Evolutionary conservation across 2,329 filamentous ascomycete species (phyloP).

Genomic region (Colletotrichum sp.): DNA sequence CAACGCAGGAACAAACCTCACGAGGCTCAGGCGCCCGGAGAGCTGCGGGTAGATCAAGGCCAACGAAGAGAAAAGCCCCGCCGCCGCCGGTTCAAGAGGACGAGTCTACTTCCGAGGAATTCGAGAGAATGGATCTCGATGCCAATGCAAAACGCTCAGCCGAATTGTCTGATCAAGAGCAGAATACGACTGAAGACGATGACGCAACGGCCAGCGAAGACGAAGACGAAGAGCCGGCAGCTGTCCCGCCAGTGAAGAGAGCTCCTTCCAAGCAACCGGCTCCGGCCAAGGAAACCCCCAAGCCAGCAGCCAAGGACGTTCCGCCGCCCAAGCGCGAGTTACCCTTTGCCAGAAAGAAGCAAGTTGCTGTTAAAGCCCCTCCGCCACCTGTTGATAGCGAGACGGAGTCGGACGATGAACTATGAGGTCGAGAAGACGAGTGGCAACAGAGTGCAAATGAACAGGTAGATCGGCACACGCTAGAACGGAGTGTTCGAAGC

Average conservation of each 20-base stretch:
- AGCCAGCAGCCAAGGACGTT: neutral
- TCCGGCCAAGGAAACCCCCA: neutral
- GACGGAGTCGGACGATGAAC: conserved; percentile 62
- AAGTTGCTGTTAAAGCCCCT: conserved; percentile 25
- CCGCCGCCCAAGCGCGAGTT: conserved; percentile 46
- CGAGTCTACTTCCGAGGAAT: conserved; percentile 48
- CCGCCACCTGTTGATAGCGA: conserved; percentile 44
- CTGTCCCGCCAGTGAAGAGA: conserved; percentile 25
- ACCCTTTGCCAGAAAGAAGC: conserved; percentile 48
- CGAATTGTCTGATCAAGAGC: conserved; percentile 38
- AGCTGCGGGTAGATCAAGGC: conserved; percentile 42
- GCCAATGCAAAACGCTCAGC: conserved; percentile 23
- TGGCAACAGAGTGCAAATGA: neutral
- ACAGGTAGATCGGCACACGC: neutral
- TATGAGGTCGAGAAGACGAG: conserved; percentile 36
- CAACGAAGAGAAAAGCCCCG: conserved; percentile 55
- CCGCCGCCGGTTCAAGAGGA: conserved; percentile 37
- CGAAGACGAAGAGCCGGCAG: conserved; percentile 39
- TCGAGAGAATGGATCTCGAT: conserved; percentile 59
- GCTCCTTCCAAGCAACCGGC: neutral
- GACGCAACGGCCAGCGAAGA: conserved; percentile 48
- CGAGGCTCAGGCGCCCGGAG: conserved; percentile 27
- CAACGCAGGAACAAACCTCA: conserved; percentile 26
- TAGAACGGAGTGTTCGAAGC: neutral
- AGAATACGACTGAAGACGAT: conserved; percentile 42